These are phyloP conservation scores for Suillus paluster DNA, from an alignment of 768 basidiomycete species.

Conservation along the genomic window DNA sequence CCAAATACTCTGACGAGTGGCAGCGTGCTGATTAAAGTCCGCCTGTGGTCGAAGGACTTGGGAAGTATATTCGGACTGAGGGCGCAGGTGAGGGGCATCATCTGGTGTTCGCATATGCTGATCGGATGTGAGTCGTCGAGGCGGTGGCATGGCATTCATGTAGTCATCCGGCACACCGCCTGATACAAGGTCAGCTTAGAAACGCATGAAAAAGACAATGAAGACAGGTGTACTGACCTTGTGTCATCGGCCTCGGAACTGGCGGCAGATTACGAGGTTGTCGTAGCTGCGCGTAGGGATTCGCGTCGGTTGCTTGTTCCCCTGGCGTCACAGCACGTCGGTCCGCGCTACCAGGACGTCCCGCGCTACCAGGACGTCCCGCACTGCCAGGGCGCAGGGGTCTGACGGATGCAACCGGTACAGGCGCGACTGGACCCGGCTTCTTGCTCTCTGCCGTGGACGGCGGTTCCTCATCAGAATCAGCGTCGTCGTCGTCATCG, in stretches of 20 bases:
- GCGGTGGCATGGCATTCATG: constrained; percentile 37
- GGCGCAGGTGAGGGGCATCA: constrained; percentile 58
- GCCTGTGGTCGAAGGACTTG: constrained; percentile 58
- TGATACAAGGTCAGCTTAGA: constrained; percentile 18
- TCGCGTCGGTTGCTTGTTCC: constrained; percentile 36
- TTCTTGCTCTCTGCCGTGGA: constrained; percentile 38
- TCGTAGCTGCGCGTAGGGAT: constrained; percentile 53
- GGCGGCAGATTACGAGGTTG: constrained; percentile 70
- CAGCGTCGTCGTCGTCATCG: constrained; percentile 65
- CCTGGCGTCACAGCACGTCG: constrained; percentile 33
- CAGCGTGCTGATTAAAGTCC: constrained; percentile 54
- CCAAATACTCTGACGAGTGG: constrained; percentile 79
- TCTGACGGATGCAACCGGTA: constrained; percentile 28
- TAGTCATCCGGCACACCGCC: constrained; percentile 52
- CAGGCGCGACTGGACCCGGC: constrained; percentile 24
- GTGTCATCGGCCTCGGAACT: constrained; percentile 51
- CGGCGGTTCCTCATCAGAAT: constrained; percentile 57
- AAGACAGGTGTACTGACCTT: constrained; percentile 43
- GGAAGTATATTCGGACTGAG: constrained; percentile 59
- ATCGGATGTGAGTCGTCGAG: constrained; percentile 58
- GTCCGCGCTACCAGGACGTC: constrained; percentile 30
- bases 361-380: constrained; percentile 29
- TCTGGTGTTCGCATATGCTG: constrained; percentile 60
- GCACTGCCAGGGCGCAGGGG: constrained; percentile 32
- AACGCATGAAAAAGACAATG: background rate